Conservation (phyloP, 441 rosid genomes). For the Populus hybrid region DNA sequence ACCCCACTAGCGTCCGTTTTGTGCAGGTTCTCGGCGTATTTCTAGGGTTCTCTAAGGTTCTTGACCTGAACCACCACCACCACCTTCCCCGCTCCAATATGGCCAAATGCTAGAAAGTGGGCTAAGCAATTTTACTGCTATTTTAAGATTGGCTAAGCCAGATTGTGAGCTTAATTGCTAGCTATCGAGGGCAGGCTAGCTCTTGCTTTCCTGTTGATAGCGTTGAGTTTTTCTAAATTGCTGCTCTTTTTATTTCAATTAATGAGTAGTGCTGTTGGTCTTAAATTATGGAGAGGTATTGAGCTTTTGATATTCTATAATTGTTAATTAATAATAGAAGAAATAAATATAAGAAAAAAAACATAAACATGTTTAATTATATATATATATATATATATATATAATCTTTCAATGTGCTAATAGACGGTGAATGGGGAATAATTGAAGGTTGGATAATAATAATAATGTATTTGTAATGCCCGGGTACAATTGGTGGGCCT, state of each 20-base stretch:
- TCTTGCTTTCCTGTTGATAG: background rate
- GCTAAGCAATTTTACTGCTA: too few species aligned
- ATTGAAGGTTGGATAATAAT: too few species aligned
- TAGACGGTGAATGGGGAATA: too few species aligned
- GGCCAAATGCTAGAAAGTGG: background rate
- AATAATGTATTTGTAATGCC: background rate
- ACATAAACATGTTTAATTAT: too few species aligned
- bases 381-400: too few species aligned
- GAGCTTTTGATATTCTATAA: too few species aligned
- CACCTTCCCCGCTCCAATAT: background rate
- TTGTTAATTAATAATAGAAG: too few species aligned
- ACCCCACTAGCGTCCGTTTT: constrained; percentile 23
- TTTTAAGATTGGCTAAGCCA: background rate
- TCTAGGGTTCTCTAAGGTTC: constrained; percentile 23
- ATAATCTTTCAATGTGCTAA: too few species aligned
- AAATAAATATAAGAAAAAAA: too few species aligned
- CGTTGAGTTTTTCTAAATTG: background rate
- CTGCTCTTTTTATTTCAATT: background rate
- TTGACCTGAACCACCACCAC: background rate
- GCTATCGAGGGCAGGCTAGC: background rate
- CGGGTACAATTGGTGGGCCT: constrained; percentile 18
- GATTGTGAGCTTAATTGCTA: background rate
- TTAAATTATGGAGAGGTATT: too few species aligned
- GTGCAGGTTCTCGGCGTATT: constrained; percentile 29
- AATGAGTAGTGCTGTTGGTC: background rate